Evolutionary conservation across 2,329 filamentous ascomycete species (phyloP).

Genomic region (Epichloe typhina): DNA sequence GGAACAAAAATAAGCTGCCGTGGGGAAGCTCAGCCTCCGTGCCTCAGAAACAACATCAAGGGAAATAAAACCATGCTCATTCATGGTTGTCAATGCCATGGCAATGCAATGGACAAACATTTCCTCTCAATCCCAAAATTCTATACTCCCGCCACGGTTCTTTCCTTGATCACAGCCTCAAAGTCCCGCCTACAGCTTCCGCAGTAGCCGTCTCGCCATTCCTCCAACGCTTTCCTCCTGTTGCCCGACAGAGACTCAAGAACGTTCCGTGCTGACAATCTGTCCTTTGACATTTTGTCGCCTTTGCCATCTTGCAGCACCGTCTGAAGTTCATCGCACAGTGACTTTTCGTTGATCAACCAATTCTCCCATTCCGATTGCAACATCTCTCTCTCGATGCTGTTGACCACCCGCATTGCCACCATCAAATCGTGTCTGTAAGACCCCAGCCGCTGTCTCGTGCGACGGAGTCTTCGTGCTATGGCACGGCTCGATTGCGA

Average conservation of each 20-base stretch:
- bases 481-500: constrained; percentile 38
- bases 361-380: constrained; percentile 88
- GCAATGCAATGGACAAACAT: neutral
- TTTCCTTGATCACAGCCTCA: constrained; percentile 17
- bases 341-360: constrained; percentile 63
- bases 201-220: constrained; percentile 42
- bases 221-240: constrained; percentile 24
- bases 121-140: neutral
- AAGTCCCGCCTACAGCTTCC: constrained; percentile 40
- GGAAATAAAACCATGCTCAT: neutral
- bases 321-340: constrained; percentile 52
- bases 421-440: constrained; percentile 88
- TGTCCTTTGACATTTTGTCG: constrained; percentile 8
- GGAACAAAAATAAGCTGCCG: too few species aligned
- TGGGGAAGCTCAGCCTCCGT: neutral
- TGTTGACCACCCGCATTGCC: constrained; percentile 80
- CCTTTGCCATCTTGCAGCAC: constrained; percentile 25
- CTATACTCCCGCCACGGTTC: constrained; percentile 13
- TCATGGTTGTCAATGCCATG: neutral
- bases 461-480: constrained; percentile 56
- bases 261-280: constrained; percentile 18
- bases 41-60: neutral
- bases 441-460: constrained; percentile 68
- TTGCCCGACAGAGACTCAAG: constrained; percentile 17
- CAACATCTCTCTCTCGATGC: constrained; percentile 74